These are phyloP conservation scores for Microsporum ferrugineum DNA, from an alignment of 2,329 filamentous ascomycete genomes.

Conservation along the genomic window DNA sequence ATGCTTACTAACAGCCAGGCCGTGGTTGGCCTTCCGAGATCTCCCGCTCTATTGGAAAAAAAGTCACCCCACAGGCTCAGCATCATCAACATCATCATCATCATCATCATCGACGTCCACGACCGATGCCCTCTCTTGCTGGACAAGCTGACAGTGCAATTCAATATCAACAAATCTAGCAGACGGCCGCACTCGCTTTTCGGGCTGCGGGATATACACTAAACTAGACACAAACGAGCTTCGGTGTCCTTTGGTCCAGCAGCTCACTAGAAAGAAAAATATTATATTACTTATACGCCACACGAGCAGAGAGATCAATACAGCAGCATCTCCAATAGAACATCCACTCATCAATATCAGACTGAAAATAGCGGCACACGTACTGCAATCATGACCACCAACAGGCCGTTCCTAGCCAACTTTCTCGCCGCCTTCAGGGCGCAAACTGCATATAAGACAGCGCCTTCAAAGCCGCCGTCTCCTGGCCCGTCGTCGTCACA, in stretches of 20 bases:
- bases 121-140: neutral
- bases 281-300: neutral
- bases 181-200: neutral
- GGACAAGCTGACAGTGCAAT: neutral
- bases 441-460: slow-evolving; percentile 49
- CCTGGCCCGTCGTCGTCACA: slow-evolving; percentile 21
- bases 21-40: neutral
- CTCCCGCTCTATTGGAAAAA: neutral
- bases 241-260: neutral
- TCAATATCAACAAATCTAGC: neutral
- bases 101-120: neutral
- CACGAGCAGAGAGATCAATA: neutral
- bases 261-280: neutral
- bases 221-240: neutral
- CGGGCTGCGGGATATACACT: neutral
- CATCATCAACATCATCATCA: neutral
- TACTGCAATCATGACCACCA: slow-evolving; percentile 46
- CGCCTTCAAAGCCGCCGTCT: slow-evolving; percentile 30
- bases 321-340: neutral
- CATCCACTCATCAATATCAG: neutral
- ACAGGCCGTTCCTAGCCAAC: slow-evolving; percentile 55
- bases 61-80: neutral
- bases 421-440: slow-evolving; percentile 58
- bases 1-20: neutral
- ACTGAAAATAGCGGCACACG: neutral